Base-by-base conservation (phyloP, 2,329 filamentous ascomycete genomes). In the Apiospora arundinis region DNA sequence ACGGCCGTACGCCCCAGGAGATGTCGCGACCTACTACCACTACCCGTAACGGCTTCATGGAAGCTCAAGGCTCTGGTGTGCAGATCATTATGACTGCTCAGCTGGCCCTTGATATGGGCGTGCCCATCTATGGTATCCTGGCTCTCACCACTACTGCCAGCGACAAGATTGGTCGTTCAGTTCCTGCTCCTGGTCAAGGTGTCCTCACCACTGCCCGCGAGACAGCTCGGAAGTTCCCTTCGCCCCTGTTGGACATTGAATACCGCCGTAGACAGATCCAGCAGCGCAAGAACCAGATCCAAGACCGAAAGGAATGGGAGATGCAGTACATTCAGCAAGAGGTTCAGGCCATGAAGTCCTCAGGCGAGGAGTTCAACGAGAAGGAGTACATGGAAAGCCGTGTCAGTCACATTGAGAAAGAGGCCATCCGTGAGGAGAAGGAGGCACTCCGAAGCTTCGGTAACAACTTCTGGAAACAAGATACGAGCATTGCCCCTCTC, bases 391-490 rank as follows among this genome's bases (percentile, higher is more conserved):
- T 95, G 75, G 89, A 94, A 76, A 94, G 97, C 77, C 94, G 96
- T 74, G 91, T 93, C 56, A 83, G 88, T 70, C 95, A 98, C 82
- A 95, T 98, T 77, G 93, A 97, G 82, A 92, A 88, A 80, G 94
- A 99, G 84, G 95, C 95, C 69, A 87, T 89, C 75, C 91, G 96
- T 76, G 95, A 99, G 82, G 94, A 95, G 85, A 97, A 95, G 85
- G 95, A 98, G 76, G 94, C 95, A 23, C 90, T 97, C 74, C 92
- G 92, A 83, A 97, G 94, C 84, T 90, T 97, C 77, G 96, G 97
- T 81, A 99, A 99, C 88, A 95, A 93, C 85, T 99, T 99, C 90
- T 99, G 97, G 96, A 98, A 96, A 88, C 92, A 94, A 79, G 95
- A 99, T 81, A 87, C 94, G 60, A 92, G 91, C 79, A 99, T 99